Evolutionary conservation across 352 stramenopile species (phyloP).

Genomic region (Aphanomyces stellatus): DNA sequence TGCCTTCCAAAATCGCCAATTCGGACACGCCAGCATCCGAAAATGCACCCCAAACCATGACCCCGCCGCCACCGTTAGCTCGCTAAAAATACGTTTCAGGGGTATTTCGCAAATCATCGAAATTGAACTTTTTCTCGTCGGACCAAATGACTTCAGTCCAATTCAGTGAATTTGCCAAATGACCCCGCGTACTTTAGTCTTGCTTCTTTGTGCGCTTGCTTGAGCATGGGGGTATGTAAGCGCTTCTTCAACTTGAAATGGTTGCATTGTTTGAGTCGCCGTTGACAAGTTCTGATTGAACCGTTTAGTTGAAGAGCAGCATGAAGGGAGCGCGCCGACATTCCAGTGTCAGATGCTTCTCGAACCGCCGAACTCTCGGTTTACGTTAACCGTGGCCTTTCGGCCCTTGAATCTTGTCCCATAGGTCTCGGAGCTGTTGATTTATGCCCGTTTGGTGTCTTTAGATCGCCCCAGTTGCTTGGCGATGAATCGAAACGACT

Average conservation of each 20-base stretch:
- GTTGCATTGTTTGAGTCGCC: neutral
- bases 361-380: neutral
- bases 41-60: neutral
- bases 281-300: neutral
- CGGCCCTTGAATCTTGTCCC: neutral
- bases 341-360: neutral
- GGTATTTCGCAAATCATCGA: neutral
- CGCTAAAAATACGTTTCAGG: neutral
- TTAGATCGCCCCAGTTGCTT: neutral
- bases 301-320: neutral
- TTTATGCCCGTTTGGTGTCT: neutral
- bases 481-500: too few relatives aligned
- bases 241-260: neutral
- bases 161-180: neutral
- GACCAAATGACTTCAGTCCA: neutral
- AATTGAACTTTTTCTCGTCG: neutral
- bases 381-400: neutral
- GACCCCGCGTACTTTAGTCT: neutral
- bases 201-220: neutral
- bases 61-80: neutral
- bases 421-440: neutral
- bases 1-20: neutral
- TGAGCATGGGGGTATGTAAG: neutral
- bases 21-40: neutral
- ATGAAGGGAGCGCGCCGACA: neutral